Evolutionary conservation across 2,329 filamentous ascomycete genomes (phyloP).

Genomic region (Trichoderma polysporum): DNA sequence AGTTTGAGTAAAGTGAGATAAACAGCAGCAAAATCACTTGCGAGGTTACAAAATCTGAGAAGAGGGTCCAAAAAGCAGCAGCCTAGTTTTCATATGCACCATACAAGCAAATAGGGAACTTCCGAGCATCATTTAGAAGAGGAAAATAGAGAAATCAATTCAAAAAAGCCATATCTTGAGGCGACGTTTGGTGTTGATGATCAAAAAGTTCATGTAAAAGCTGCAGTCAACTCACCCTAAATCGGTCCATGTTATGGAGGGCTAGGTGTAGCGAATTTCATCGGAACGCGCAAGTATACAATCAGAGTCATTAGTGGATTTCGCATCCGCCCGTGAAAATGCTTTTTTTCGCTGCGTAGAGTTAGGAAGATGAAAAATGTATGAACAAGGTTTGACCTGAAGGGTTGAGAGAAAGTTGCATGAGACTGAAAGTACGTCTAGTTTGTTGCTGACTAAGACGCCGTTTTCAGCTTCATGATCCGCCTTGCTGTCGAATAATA

Average conservation of each 20-base stretch:
- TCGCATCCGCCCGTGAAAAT: neutral
- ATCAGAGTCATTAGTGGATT: neutral
- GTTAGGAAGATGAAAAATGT: neutral
- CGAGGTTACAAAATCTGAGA: neutral
- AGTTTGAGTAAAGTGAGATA: neutral
- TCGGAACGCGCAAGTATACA: neutral
- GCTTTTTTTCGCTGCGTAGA: neutral
- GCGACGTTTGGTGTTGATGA: neutral
- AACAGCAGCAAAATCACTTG: neutral
- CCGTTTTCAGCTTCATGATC: neutral
- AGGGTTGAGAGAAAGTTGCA: neutral
- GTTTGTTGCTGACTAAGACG: conserved; percentile 2
- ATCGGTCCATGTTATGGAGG: conserved; percentile 25
- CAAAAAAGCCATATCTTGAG: neutral
- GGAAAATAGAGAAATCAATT: neutral
- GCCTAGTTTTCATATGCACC: neutral
- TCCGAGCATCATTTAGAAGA: neutral
- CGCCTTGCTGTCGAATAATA: neutral
- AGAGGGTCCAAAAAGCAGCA: neutral
- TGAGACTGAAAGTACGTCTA: neutral
- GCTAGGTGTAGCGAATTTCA: conserved; percentile 17
- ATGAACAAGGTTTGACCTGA: neutral
- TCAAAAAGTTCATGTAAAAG: neutral
- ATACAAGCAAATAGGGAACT: neutral
- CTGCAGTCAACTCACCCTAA: conserved; percentile 25